Percentiles rank a stretch among this genome's conserved stretches.
Evolutionary conservation across 257 asterid genomes (phyloP).

Genomic region (Solanum phureja): DNA sequence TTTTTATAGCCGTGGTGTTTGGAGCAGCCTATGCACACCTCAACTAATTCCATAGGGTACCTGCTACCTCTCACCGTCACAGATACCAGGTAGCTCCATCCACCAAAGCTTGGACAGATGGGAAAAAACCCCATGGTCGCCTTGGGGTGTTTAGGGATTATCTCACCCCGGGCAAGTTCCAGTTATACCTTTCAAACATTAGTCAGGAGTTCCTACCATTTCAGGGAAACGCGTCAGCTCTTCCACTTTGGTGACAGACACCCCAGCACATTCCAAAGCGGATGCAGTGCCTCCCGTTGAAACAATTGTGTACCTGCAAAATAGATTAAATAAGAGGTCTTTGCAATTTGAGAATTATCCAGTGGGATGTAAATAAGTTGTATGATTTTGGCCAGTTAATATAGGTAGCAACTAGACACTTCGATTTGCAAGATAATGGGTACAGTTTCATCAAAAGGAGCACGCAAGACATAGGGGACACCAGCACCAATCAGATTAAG

Average conservation of each 20-base stretch:
- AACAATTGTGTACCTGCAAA: constrained; percentile 65
- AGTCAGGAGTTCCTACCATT: constrained; percentile 43
- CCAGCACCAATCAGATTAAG: neutral
- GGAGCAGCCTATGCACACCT: neutral
- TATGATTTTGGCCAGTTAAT: neutral
- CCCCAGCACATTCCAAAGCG: constrained; percentile 66
- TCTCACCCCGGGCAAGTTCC: neutral
- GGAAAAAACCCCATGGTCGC: neutral
- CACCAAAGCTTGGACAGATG: neutral
- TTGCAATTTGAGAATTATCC: neutral
- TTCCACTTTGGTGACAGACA: constrained; percentile 87
- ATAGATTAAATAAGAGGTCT: neutral
- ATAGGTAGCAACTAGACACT: neutral
- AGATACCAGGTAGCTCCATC: neutral
- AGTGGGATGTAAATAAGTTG: neutral
- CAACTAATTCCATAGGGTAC: neutral
- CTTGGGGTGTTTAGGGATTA: neutral
- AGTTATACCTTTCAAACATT: neutral
- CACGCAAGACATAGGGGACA: neutral
- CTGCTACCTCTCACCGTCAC: neutral
- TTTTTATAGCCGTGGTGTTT: neutral
- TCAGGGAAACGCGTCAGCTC: constrained; percentile 88
- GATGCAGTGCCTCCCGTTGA: constrained; percentile 97
- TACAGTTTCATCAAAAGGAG: neutral
- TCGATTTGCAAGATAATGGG: neutral